Percentiles rank a stretch among this genome's conserved stretches.
Conservation (phyloP, 2,329 filamentous ascomycete species). For the Dothistroma pini region DNA sequence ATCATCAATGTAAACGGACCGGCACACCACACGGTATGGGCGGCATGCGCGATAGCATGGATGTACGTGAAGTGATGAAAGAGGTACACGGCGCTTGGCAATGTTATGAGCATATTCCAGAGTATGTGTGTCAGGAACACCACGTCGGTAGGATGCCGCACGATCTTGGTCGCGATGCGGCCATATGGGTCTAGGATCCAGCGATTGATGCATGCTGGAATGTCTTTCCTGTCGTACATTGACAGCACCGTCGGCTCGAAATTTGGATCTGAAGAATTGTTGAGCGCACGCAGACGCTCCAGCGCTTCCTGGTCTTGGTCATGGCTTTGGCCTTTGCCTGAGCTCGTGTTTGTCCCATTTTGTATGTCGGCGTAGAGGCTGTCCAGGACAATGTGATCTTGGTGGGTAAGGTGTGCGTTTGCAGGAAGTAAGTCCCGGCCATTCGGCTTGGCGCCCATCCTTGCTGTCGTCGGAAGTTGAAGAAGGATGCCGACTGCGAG, state of each 20-base stretch:
- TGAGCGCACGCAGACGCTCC: slow-evolving; percentile 32
- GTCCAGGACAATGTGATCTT: slow-evolving; percentile 39
- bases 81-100: slow-evolving; percentile 64
- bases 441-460: background rate
- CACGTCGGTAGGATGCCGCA: slow-evolving; percentile 66
- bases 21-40: slow-evolving; percentile 64
- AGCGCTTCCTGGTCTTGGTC: background rate
- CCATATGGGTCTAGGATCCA: slow-evolving; percentile 59
- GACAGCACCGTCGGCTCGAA: slow-evolving; percentile 55
- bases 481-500: background rate
- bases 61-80: slow-evolving; percentile 63
- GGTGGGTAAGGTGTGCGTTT: slow-evolving; percentile 35
- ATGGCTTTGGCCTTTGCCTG: background rate
- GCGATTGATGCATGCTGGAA: slow-evolving; percentile 42
- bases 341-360: background rate
- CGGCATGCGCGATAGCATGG: slow-evolving; percentile 62
- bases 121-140: slow-evolving; percentile 75
- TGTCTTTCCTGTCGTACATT: slow-evolving; percentile 48
- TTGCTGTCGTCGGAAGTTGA: background rate
- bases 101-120: slow-evolving; percentile 64
- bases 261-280: slow-evolving; percentile 42
- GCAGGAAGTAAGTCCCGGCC: background rate
- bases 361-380: slow-evolving; percentile 34
- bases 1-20: slow-evolving; percentile 75
- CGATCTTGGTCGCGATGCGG: slow-evolving; percentile 50